Evolutionary conservation across 768 basidiomycete species (phyloP), one percentile per base, ranked within the genome.

Genomic region (Dentipellis fragilis): DNA sequence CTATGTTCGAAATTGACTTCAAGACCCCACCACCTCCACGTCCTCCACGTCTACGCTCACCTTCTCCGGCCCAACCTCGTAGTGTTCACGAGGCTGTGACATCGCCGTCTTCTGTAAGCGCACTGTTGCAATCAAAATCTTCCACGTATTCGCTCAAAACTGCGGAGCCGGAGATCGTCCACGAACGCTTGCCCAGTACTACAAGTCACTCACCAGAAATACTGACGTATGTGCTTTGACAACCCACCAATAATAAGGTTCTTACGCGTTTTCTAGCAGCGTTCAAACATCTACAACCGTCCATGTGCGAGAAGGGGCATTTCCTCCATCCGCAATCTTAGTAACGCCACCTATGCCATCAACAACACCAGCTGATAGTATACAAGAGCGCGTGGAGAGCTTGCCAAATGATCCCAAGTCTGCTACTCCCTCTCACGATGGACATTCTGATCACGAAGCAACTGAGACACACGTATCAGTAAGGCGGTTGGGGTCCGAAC

Each of bases 1-100:
- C 82, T 17, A 67, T 73, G 55, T 76, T 81, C 54, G 71, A 71
- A 12, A 60, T 62, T 56, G 73, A 71, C 6, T 71, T 72, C 11
- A 72, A 66, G 50, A 70, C 76, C 9, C 73, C 78, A 10, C 81
- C 83, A 21, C 70, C 75, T 2, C 83, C 84, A 57, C 79, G 81
- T 39, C 83, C 83, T 36, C 80, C 81, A 5, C 81, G 85, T 42
- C 71, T 83, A 4, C 75, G 80, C 60, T 82, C 83, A 11, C 83
- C 84, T 0, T 58, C 72, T 64, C 56, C 64, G 5, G 57, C 65
- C 17, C 63, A 64, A 35, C 57, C 78, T 17, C 77, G 73, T 51
- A 67, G 64, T 48, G 71, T 67, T 60, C 68, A 72, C 49, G 45
- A 52, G 3, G 22, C 56, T 3, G 29, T 29, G 6, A n/a, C 39